A percentile compares a stretch with the other conserved stretches of the same genome.
These are phyloP conservation scores for Candida sp. DNA, from an alignment of 1,139 yeast species.

Conservation along the genomic window DNA sequence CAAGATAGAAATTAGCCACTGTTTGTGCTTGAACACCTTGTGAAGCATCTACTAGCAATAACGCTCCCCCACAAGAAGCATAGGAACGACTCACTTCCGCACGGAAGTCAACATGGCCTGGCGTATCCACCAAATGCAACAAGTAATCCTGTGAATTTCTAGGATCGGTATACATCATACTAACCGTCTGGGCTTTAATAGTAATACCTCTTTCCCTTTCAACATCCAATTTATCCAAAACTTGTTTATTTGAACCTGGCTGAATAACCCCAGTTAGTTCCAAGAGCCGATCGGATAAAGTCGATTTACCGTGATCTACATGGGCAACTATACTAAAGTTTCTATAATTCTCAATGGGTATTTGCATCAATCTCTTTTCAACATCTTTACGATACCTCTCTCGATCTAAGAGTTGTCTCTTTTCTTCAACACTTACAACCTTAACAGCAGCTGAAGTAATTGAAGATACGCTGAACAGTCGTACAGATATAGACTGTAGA, in stretches of 20 bases:
- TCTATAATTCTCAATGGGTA: constrained; percentile 80
- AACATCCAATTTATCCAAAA: constrained; percentile 86
- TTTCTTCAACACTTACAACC: constrained; percentile 20
- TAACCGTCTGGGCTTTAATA: constrained; percentile 93
- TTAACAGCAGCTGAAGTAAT: not conserved
- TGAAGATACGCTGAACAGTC: not conserved
- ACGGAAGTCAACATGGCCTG: constrained; percentile 96
- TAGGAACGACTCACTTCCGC: constrained; percentile 92
- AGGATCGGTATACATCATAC: constrained; percentile 81
- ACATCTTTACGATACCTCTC: constrained; percentile 30
- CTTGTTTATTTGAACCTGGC: constrained; percentile 78
- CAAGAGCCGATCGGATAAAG: constrained; percentile 80
- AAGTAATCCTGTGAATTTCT: constrained; percentile 61
- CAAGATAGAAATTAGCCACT: constrained; percentile 90
- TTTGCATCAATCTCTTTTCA: constrained; percentile 59
- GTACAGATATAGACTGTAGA: not conserved
- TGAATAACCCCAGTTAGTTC: constrained; percentile 89
- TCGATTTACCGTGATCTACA: constrained; percentile 96
- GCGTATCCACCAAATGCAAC: constrained; percentile 91
- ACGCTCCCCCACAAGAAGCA: constrained; percentile 96
- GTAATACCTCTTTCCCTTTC: constrained; percentile 97
- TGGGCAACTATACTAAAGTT: constrained; percentile 96
- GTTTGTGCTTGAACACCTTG: constrained; percentile 99
- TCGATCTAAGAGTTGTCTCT: constrained; percentile 23
- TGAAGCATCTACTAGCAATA: constrained; percentile 86